Percentiles rank a stretch among this genome's conserved stretches.
Conservation (phyloP, 2,329 filamentous ascomycete species). For the Diplodia corticola region DNA sequence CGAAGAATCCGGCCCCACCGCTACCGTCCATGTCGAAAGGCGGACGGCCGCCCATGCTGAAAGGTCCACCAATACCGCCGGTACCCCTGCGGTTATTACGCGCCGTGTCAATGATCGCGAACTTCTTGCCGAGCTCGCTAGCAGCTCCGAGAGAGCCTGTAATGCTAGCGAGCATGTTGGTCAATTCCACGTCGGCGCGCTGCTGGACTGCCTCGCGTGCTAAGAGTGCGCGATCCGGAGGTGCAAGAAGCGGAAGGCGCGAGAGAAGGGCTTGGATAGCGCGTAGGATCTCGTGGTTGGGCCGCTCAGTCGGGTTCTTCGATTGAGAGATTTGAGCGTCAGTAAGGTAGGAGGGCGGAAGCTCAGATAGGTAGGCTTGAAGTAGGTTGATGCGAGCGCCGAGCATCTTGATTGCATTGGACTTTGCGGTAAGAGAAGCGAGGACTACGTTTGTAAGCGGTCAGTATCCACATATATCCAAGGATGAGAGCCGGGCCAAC, state of each 20-base stretch:
- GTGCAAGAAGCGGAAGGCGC: slow-evolving; percentile 78
- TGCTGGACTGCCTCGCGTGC: slow-evolving; percentile 72
- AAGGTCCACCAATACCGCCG: not conserved
- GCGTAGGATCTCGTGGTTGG: slow-evolving; percentile 72
- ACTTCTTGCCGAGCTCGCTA: slow-evolving; percentile 75
- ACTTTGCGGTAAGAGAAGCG: slow-evolving; percentile 75
- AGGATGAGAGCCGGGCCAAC: slow-evolving; percentile 26
- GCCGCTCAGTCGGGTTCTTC: slow-evolving; percentile 32
- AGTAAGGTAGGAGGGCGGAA: slow-evolving; percentile 66
- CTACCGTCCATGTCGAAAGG: slow-evolving; percentile 4
- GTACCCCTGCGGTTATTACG: slow-evolving; percentile 27
- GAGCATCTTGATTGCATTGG: slow-evolving; percentile 93
- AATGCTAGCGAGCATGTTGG: slow-evolving; percentile 73
- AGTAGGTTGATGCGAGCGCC: slow-evolving; percentile 60
- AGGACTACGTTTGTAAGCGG: slow-evolving; percentile 48
- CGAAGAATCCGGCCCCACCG: slow-evolving; percentile 2
- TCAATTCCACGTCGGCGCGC: slow-evolving; percentile 78
- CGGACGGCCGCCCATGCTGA: not conserved
- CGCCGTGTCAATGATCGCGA: slow-evolving; percentile 48
- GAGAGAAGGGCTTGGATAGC: slow-evolving; percentile 84
- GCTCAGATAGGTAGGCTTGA: slow-evolving; percentile 68
- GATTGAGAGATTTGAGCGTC: slow-evolving; percentile 42
- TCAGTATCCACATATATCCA: not conserved
- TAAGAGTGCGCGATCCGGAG: slow-evolving; percentile 65
- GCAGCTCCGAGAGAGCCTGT: slow-evolving; percentile 71